Evolutionary conservation across 2,329 filamentous ascomycete genomes (phyloP).

Genomic region (Rhynchosporium graminicola): DNA sequence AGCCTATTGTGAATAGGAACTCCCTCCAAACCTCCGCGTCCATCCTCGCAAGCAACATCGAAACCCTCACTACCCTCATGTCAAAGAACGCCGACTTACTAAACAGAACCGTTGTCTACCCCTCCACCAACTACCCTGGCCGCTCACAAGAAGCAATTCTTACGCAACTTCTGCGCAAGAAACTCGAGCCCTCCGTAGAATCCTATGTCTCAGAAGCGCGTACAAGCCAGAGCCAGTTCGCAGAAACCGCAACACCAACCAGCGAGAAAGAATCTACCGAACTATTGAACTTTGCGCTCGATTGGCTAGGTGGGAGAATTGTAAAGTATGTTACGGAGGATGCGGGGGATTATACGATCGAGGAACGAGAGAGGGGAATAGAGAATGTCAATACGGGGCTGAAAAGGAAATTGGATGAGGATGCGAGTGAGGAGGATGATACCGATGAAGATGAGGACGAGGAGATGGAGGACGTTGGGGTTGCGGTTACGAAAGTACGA

Average conservation of each 20-base stretch:
- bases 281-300: slow-evolving; percentile 52
- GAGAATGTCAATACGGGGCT: slow-evolving; percentile 74
- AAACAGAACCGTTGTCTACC: slow-evolving; percentile 70
- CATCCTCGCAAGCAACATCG: slow-evolving; percentile 71
- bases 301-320: slow-evolving; percentile 47
- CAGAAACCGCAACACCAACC: slow-evolving; percentile 22
- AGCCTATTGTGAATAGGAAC: slow-evolving; percentile 49
- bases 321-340: slow-evolving; percentile 47
- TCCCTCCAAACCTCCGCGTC: slow-evolving; percentile 71
- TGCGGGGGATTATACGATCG: slow-evolving; percentile 68
- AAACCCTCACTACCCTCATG: slow-evolving; percentile 65
- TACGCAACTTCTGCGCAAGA: slow-evolving; percentile 74
- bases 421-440: slow-evolving; percentile 53
- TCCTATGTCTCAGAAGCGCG: slow-evolving; percentile 68
- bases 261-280: slow-evolving; percentile 53
- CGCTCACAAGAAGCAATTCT: slow-evolving; percentile 67
- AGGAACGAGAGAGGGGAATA: slow-evolving; percentile 66
- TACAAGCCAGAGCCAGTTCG: slow-evolving; percentile 40
- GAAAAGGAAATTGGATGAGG: slow-evolving; percentile 46
- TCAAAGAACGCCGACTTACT: slow-evolving; percentile 68
- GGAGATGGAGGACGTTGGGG: slow-evolving; percentile 55
- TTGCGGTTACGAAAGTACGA: slow-evolving; percentile 29
- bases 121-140: slow-evolving; percentile 73
- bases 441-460: slow-evolving; percentile 55
- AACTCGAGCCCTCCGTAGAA: slow-evolving; percentile 76